These are phyloP conservation scores for Orbilia brochopaga DNA, from an alignment of 2,329 filamentous ascomycete genomes.

Conservation along the genomic window DNA sequence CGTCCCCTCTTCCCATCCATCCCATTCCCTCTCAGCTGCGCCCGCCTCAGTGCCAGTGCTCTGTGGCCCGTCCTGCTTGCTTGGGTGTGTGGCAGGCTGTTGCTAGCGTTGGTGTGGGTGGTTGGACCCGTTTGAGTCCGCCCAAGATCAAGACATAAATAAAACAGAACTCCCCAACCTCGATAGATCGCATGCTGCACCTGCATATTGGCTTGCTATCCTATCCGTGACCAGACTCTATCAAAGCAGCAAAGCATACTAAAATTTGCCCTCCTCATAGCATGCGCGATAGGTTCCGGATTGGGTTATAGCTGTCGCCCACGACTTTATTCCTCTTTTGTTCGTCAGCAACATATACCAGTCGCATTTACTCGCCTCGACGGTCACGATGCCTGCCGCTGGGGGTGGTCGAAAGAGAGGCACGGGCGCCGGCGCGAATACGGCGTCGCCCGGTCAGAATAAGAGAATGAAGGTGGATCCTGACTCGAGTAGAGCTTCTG, in stretches of 20 bases:
- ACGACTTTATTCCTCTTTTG: constrained; percentile 16
- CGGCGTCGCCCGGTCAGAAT: constrained; percentile 38
- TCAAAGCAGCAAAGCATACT: constrained; percentile 23
- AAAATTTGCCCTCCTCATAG: constrained; percentile 27
- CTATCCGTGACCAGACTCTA: constrained; percentile 19
- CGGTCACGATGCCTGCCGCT: constrained; percentile 32
- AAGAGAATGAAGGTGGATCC: constrained; percentile 38
- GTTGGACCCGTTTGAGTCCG: constrained; percentile 49
- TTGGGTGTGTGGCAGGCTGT: constrained; percentile 40
- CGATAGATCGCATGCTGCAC: constrained; percentile 43
- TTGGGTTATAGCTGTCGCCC: constrained; percentile 18
- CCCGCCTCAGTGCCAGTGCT: constrained; percentile 48
- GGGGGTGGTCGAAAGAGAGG: constrained; percentile 38
- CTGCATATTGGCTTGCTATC: constrained; percentile 35
- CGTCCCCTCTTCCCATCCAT: constrained; percentile 30
- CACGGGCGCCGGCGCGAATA: constrained; percentile 26
- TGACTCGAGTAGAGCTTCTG: constrained; percentile 43
- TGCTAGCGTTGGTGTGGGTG: constrained; percentile 49
- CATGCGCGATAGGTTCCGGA: constrained; percentile 27
- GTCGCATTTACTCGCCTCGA: constrained; percentile 21
- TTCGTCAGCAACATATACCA: constrained; percentile 22
- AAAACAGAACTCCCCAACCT: constrained; percentile 49
- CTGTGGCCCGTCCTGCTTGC: constrained; percentile 37
- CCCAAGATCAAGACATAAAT: constrained; percentile 46
- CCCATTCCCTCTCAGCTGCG: constrained; percentile 43